Base-by-base conservation (phyloP, 2,329 filamentous ascomycete species). In the Pseudogymnoascus sp. region DNA sequence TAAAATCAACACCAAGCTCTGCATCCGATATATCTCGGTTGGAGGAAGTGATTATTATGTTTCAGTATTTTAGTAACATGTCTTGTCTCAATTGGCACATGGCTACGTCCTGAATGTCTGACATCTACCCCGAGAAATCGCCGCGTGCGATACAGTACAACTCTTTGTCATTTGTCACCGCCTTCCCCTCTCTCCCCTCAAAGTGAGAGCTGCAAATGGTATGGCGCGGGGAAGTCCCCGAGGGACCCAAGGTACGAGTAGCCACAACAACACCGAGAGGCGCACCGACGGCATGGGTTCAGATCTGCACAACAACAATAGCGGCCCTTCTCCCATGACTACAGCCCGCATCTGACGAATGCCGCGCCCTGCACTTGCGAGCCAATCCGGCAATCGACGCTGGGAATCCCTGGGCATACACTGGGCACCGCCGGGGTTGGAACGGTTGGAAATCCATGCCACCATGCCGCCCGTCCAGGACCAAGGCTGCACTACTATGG, bases 321-420 rank as follows among this genome's bases (percentile, higher is more conserved):
- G 27, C 45, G 45, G 45, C 45, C 27, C 45, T 55, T 55, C 35
- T 55, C 18, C n/a, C 45, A 18, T 33, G 27, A 33, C 45, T 33
- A 27, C n/a, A 52, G 45, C 45, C 45, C 45, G 45, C 45, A 33
- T 55, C 29, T 55, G 45, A 55, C 45, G 45, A 18, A 55, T 55
- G 45, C 45, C 45, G 29, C 15, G 27, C 45, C 45, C 45, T 55
- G 45, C 27, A 55, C 8, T 31, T 33, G 27, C 8, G 2, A 55
- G 5, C 45, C 45, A 55, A 55, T 55, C 45, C 45, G 45, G 45
- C 45, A 55, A 33, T 33, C 18, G 18, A 18, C 5, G 7, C 3
- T 7, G 29, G 9, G 6, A 18, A 29, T 55, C 27, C 45, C 18
- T 18, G 18, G 18, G 18, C 18, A 18, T 18, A 18, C 18, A 18